Evolutionary conservation across 2,329 filamentous ascomycete genomes (phyloP).

Genomic region (Penicillium decumbens): DNA sequence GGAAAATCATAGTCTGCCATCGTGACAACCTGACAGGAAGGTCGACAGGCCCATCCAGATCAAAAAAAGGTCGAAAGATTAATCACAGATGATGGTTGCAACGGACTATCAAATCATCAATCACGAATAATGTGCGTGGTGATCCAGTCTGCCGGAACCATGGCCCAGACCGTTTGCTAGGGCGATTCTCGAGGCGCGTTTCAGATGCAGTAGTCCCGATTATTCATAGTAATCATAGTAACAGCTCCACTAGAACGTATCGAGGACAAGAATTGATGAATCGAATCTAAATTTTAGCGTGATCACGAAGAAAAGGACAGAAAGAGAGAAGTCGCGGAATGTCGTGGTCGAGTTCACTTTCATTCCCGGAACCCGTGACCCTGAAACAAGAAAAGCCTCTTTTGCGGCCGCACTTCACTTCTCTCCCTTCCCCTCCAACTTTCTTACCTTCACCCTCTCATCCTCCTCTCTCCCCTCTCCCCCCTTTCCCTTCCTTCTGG

Average conservation of each 20-base stretch:
- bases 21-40: not conserved
- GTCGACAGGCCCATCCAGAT: not conserved
- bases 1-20: constrained; percentile 19
- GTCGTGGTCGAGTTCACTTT: constrained; percentile 6
- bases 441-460: constrained; percentile 14
- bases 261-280: constrained; percentile 1
- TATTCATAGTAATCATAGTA: constrained; percentile 24
- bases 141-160: constrained; percentile 12
- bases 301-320: not conserved
- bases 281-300: not conserved
- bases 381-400: constrained; percentile 26
- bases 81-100: not conserved
- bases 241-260: constrained; percentile 17
- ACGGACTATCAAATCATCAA: not conserved
- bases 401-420: constrained; percentile 12
- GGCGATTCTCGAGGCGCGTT: constrained; percentile 11
- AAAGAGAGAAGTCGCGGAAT: constrained; percentile 9
- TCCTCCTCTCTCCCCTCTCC: constrained; percentile 7
- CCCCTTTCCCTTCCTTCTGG: constrained; percentile 25
- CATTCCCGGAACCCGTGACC: constrained; percentile 26
- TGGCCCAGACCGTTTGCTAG: constrained; percentile 19
- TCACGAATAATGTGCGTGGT: constrained; percentile 7
- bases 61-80: not conserved
- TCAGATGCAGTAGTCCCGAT: constrained; percentile 19
- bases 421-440: constrained; percentile 16